phyloP scores from a whole-genome alignment of 495 filamentous ascomycete genomes.

The Neurospora sp. region DNA sequence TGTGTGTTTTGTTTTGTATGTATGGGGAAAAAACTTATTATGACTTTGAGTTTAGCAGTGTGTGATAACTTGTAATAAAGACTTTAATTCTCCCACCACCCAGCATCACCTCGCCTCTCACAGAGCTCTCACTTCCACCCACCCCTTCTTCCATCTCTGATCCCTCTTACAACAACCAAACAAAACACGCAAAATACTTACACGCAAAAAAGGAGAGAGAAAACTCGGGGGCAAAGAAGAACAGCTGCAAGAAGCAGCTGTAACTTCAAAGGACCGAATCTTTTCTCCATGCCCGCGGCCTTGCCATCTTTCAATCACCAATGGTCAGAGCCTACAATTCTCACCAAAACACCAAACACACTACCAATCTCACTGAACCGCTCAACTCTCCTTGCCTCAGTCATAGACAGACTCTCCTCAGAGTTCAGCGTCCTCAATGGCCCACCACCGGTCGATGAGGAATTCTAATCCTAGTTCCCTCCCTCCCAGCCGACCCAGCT shows the following conservation, averaged over 20 bases:
- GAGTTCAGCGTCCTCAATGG: not conserved
- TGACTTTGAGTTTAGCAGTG: not conserved
- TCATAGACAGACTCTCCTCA: not conserved
- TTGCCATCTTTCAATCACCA: not conserved
- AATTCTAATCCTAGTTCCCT: not conserved
- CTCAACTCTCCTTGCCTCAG: not conserved
- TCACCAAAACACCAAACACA: not conserved
- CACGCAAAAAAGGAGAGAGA: not conserved
- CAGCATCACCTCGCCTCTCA: not conserved
- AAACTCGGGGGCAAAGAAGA: not conserved
- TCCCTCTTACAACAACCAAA: not conserved
- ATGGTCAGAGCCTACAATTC: not conserved
- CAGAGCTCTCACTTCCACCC: not conserved
- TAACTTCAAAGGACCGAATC: not conserved
- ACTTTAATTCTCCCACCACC: not conserved
- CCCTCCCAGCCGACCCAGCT: constrained; percentile 83
- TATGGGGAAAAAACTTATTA: not conserved
- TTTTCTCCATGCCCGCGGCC: not conserved
- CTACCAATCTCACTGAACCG: not conserved
- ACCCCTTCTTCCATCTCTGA: not conserved
- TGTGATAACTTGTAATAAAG: not conserved
- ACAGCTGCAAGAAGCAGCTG: not conserved
- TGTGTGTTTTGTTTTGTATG: not conserved
- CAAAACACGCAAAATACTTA: not conserved
- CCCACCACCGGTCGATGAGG: not conserved